phyloP scores from a whole-genome alignment of 2,329 filamentous ascomycete species.

The Fusarium nurragi region DNA sequence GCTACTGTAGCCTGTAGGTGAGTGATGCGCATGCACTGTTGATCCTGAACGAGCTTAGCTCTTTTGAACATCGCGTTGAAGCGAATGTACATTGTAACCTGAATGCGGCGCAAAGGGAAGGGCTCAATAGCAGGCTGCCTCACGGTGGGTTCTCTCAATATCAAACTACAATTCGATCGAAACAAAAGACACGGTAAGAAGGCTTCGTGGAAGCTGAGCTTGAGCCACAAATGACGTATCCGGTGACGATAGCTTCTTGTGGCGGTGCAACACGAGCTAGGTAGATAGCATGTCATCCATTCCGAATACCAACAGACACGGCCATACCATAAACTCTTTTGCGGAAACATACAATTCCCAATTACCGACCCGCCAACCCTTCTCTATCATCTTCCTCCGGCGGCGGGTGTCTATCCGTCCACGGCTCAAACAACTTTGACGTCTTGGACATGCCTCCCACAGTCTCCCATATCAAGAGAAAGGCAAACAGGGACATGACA shows the following conservation, averaged over 20 bases:
- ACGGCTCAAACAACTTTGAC: conserved; percentile 48
- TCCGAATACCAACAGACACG: not conserved
- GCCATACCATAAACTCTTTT: not conserved
- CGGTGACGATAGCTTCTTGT: conserved; percentile 7
- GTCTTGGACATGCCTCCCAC: conserved; percentile 48
- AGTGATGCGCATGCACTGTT: conserved; percentile 3
- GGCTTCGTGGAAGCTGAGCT: conserved; percentile 3
- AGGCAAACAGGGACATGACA: conserved; percentile 55
- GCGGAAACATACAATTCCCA: not conserved
- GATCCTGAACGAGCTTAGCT: conserved; percentile 4
- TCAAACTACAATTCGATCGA: not conserved
- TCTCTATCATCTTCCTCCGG: conserved; percentile 37
- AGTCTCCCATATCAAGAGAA: conserved; percentile 57
- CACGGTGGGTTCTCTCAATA: not conserved
- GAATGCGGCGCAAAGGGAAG: not conserved
- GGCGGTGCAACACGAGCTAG: conserved; percentile 5
- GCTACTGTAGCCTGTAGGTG: conserved; percentile 7
- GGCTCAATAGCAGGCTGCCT: conserved; percentile 13
- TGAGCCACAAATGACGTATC: conserved; percentile 30
- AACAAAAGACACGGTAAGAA: too few relatives aligned
- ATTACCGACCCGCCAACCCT: conserved; percentile 14
- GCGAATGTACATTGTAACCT: not conserved
- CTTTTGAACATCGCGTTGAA: not conserved
- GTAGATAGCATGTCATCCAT: too few relatives aligned
- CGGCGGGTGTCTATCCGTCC: conserved; percentile 45